phyloP scores from a whole-genome alignment of 176 grass and related monocot species.

The Lolium perenne region DNA sequence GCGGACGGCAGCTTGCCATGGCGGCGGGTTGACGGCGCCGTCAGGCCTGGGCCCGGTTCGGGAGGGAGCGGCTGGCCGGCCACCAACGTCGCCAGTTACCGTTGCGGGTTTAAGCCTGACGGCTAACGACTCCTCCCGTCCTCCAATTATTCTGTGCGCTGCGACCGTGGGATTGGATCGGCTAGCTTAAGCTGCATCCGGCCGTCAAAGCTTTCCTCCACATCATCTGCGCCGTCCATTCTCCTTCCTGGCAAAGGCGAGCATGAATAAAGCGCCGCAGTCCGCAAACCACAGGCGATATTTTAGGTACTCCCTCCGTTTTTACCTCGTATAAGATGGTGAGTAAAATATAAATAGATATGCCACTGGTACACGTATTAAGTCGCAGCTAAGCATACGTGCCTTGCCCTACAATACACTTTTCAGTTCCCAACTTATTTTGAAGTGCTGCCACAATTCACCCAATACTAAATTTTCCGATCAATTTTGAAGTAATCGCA shows the following conservation, averaged over 20 bases:
- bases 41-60: neutral
- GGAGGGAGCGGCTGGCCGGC: constrained; percentile 19
- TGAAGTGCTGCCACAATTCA: too few species aligned
- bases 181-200: neutral
- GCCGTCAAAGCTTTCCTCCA: neutral
- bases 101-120: constrained; percentile 65
- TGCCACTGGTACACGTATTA: too few species aligned
- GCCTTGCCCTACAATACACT: too few species aligned
- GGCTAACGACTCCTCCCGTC: constrained; percentile 46
- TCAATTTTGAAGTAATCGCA: too few species aligned
- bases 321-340: too few species aligned
- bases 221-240: neutral
- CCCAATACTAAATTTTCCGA: too few species aligned
- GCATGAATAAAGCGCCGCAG: neutral
- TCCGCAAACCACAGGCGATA: neutral
- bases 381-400: too few species aligned
- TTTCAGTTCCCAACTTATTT: too few species aligned
- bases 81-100: constrained; percentile 52
- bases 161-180: neutral
- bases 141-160: too few species aligned
- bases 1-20: constrained; percentile 42
- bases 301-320: neutral
- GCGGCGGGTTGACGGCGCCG: constrained; percentile 51
- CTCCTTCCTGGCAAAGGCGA: neutral
- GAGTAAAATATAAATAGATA: too few species aligned